Conservation (phyloP, 768 basidiomycete genomes). For the Leccinum fibrillosum region DNA sequence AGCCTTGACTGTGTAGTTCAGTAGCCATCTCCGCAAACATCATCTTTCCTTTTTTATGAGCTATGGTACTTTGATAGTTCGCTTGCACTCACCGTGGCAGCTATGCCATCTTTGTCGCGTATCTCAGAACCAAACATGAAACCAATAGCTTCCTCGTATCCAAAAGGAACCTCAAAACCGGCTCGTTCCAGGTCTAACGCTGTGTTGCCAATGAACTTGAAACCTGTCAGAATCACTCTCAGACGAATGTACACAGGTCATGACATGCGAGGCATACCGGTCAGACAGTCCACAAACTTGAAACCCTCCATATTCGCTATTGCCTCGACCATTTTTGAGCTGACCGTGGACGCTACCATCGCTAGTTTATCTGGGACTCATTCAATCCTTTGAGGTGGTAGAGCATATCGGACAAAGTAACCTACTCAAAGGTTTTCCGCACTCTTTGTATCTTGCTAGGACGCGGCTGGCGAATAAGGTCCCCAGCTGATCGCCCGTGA, state of each 20-base stretch:
- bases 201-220: constrained; percentile 89
- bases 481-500: constrained; percentile 87
- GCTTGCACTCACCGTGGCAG: constrained; percentile 57
- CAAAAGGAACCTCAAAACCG: constrained; percentile 75
- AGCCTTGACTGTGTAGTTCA: constrained; percentile 46
- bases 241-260: neutral
- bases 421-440: constrained; percentile 44
- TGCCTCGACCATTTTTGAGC: constrained; percentile 82
- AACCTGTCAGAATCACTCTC: constrained; percentile 46
- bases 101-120: constrained; percentile 86
- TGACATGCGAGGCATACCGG: constrained; percentile 44
- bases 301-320: constrained; percentile 79
- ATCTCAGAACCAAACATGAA: constrained; percentile 82
- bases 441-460: constrained; percentile 42
- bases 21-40: constrained; percentile 67
- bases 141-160: constrained; percentile 91
- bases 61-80: neutral
- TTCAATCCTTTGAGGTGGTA: constrained; percentile 39
- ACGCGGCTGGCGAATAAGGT: constrained; percentile 48
- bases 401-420: constrained; percentile 25
- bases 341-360: constrained; percentile 88
- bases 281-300: constrained; percentile 80
- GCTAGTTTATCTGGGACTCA: constrained; percentile 54
- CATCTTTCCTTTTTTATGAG: constrained; percentile 39
- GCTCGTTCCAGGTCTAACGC: constrained; percentile 59